A percentile compares a stretch with the other conserved stretches of the same genome.
Conservation (phyloP, 2,329 filamentous ascomycete species). For the Epichloe glyceriae region DNA sequence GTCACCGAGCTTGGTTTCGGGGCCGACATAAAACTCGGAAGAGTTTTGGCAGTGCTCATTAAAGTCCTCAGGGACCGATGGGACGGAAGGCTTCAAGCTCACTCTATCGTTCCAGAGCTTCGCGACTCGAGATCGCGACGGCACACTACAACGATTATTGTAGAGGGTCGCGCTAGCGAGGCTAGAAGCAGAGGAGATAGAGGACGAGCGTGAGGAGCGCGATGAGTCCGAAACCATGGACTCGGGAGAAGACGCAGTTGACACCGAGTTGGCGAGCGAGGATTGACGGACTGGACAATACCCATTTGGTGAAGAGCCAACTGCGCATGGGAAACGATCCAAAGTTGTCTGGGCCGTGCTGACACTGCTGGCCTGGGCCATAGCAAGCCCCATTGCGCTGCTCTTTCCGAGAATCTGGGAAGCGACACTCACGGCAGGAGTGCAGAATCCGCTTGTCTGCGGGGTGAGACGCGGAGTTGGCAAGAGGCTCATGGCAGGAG, state of each 20-base stretch:
- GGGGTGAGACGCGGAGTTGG: slow-evolving; percentile 48
- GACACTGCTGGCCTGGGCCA: slow-evolving; percentile 39
- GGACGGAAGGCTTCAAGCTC: slow-evolving; percentile 37
- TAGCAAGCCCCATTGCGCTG: slow-evolving; percentile 47
- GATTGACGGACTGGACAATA: slow-evolving; percentile 41
- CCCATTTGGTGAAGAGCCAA: slow-evolving; percentile 39
- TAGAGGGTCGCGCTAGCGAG: slow-evolving; percentile 42
- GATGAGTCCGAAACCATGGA: slow-evolving; percentile 54
- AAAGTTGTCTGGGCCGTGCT: slow-evolving; percentile 31
- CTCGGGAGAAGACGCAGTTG: slow-evolving; percentile 51
- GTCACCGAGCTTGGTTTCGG: slow-evolving; percentile 37
- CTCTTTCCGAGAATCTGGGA: slow-evolving; percentile 35
- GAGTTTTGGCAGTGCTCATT: slow-evolving; percentile 37
- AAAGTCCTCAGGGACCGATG: slow-evolving; percentile 44
- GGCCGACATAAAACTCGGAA: slow-evolving; percentile 43
- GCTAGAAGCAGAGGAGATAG: slow-evolving; percentile 50
- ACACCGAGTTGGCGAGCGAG: slow-evolving; percentile 50
- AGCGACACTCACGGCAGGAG: slow-evolving; percentile 45
- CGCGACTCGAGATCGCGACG: slow-evolving; percentile 50
- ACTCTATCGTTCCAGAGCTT: slow-evolving; percentile 46
- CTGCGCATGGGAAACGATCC: slow-evolving; percentile 38
- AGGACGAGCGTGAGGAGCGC: slow-evolving; percentile 49
- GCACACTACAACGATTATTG: slow-evolving; percentile 35
- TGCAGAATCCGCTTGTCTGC: slow-evolving; percentile 41
- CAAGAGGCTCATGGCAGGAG: slow-evolving; percentile 40